Evolutionary conservation across 1,139 yeast species (phyloP), one percentile per base, ranked within the genome.

Genomic region (Sugiyamaella paludigena): DNA sequence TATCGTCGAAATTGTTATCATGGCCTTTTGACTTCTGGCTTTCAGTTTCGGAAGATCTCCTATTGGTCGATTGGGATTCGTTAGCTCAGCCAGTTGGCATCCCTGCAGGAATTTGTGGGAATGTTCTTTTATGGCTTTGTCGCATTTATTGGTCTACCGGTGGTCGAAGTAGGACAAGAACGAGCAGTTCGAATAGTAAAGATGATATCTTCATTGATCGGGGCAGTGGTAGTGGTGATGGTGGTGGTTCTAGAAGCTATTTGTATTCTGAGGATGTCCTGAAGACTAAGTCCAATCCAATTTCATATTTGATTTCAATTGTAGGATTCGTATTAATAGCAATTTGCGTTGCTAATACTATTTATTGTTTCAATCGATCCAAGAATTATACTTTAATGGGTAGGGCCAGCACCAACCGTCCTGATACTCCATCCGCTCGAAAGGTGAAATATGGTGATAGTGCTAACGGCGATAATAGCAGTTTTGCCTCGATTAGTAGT

Each of bases 21-120:
- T 75, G 76, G 45, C 88, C 88, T 0, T 72, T 79, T 51, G 91
- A 84, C 59, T 56, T 77, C 32, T 71, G 75, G 46, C 69, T 83
- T 4, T 71, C 74, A 43, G 45, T 79, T 33, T 80, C 80, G 58
- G 89, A 84, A 61, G 60, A 68, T 10, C 57, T 80, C 15, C 74
- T 75, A 43, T 69, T 81, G 5, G 76, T 83, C 5, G 86, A 83
- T 51, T 84, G 89, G 89, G 88, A 84, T 57, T 70, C 73, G 1
- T 73, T 78, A 53, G 71, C 79, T 8, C 59, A 62, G n/a, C 58
- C 75, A 0, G 56, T 76, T 7, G 82, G 80, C 0, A 56, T 74
- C 31, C 82, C 80, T 0, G 55, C 71, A 9, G 84, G 84, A 0
- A 63, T 68, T n/a, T 46, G 61, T 0, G 61, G 76, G 41, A 68